Evolutionary conservation across 148 eudicot species (phyloP).

Genomic region (Camellia lanceoleosa): DNA sequence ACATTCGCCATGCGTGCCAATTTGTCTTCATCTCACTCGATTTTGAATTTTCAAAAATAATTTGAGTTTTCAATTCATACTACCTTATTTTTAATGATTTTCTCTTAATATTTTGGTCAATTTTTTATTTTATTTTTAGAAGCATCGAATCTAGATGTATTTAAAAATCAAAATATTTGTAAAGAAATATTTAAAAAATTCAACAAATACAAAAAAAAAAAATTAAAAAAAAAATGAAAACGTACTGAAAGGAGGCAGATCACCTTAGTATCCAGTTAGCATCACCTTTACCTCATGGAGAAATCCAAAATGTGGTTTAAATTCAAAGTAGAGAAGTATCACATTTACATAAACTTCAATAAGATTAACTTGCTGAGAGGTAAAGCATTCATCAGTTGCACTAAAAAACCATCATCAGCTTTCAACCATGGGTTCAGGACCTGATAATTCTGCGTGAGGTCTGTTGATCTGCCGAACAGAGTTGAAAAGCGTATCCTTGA

Average conservation of each 20-base stretch:
- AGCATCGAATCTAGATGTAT: too few relatives aligned
- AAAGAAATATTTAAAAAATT: neutral
- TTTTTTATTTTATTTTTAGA: too few relatives aligned
- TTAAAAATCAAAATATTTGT: too few relatives aligned
- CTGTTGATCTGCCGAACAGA: slow-evolving; percentile 56
- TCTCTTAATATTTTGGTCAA: too few relatives aligned
- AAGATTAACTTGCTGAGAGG: neutral
- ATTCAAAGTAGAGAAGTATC: neutral
- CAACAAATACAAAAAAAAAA: neutral
- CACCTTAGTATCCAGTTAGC: neutral
- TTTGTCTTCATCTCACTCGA: too few relatives aligned
- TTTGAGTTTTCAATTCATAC: too few relatives aligned
- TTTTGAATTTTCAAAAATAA: too few relatives aligned
- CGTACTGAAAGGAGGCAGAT: neutral
- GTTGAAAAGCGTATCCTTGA: slow-evolving; percentile 90
- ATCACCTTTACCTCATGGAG: slow-evolving; percentile 3
- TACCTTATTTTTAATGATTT: too few relatives aligned
- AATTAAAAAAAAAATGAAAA: too few relatives aligned
- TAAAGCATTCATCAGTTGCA: neutral
- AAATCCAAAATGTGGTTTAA: neutral
- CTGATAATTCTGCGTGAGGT: slow-evolving; percentile 58
- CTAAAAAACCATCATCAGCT: slow-evolving; percentile 29
- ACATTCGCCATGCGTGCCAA: too few relatives aligned
- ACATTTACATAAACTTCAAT: neutral
- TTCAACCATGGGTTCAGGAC: slow-evolving; percentile 96